Conservation (phyloP, 495 filamentous ascomycete species). For the Penicillium subrubescens region DNA sequence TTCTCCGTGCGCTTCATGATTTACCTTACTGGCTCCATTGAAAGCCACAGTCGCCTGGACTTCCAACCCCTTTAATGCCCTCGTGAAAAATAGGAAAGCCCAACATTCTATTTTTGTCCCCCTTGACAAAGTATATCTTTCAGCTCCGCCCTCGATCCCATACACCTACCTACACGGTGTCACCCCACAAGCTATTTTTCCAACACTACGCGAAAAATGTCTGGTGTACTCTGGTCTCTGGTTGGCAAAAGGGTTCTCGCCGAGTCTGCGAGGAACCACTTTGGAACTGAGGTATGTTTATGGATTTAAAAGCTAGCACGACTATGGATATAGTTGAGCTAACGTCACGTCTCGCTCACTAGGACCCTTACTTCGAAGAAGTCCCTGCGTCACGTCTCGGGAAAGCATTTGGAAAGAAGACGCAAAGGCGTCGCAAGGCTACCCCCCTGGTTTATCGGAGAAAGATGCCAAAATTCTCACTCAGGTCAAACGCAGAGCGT, state of each 20-base stretch:
- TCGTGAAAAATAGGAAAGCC: constrained; percentile 7
- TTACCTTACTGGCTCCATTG: neutral
- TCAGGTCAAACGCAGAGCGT: constrained; percentile 77
- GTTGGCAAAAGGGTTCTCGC: constrained; percentile 68
- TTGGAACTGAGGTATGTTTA: constrained; percentile 63
- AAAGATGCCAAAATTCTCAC: constrained; percentile 80
- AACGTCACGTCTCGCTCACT: constrained; percentile 10
- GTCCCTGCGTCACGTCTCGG: constrained; percentile 69
- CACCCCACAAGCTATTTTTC: neutral
- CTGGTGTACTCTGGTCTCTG: constrained; percentile 53
- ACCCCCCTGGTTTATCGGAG: constrained; percentile 68
- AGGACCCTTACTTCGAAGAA: constrained; percentile 76
- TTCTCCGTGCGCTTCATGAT: neutral
- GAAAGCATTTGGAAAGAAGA: constrained; percentile 58
- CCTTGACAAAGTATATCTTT: constrained; percentile 24
- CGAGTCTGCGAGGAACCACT: constrained; percentile 65
- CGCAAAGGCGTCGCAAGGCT: constrained; percentile 69
- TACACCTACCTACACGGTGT: no score
- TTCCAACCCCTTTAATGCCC: constrained; percentile 17
- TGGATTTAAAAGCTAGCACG: neutral
- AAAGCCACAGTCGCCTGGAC: constrained; percentile 7
- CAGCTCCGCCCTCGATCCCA: constrained; percentile 5
- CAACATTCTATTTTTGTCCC: constrained; percentile 23
- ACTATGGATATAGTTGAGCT: neutral
- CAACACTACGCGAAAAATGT: constrained; percentile 41